These are phyloP conservation scores for Diutina mesorugosa DNA, from an alignment of 1,139 yeast species.

Conservation along the genomic window DNA sequence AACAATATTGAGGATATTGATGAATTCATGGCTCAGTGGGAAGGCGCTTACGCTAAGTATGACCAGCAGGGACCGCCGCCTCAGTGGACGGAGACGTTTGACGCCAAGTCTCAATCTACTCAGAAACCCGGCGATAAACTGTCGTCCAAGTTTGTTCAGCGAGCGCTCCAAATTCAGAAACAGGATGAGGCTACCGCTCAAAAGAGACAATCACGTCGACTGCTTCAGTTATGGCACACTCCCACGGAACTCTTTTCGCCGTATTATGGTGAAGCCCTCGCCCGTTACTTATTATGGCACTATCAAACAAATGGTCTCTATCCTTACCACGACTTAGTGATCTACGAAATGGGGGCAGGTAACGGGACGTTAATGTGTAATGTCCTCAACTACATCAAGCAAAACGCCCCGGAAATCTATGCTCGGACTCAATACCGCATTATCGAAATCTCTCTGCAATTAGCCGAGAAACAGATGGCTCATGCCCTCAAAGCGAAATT, in stretches of 20 bases:
- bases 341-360: conserved; percentile 88
- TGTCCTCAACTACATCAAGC: conserved; percentile 53
- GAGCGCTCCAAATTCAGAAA: conserved; percentile 19
- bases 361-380: conserved; percentile 80
- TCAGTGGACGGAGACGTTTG: not conserved
- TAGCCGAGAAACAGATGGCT: conserved; percentile 49
- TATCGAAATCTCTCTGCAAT: conserved; percentile 60
- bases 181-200: conserved; percentile 12
- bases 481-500: conserved; percentile 23
- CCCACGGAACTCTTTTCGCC: conserved; percentile 83
- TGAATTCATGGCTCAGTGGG: conserved; percentile 61
- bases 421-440: conserved; percentile 55
- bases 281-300: conserved; percentile 58
- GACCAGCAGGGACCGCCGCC: conserved; percentile 16
- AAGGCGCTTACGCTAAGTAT: conserved; percentile 47
- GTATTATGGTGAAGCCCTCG: conserved; percentile 73
- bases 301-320: conserved; percentile 48
- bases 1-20: conserved; percentile 48
- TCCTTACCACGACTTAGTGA: conserved; percentile 52
- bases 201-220: conserved; percentile 12
- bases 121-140: not conserved
- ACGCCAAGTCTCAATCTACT: not conserved
- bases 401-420: conserved; percentile 61
- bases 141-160: conserved; percentile 13
- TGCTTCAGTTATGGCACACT: conserved; percentile 77